Base-by-base conservation (phyloP, 768 basidiomycete species). In the Termitomyces sp. region DNA sequence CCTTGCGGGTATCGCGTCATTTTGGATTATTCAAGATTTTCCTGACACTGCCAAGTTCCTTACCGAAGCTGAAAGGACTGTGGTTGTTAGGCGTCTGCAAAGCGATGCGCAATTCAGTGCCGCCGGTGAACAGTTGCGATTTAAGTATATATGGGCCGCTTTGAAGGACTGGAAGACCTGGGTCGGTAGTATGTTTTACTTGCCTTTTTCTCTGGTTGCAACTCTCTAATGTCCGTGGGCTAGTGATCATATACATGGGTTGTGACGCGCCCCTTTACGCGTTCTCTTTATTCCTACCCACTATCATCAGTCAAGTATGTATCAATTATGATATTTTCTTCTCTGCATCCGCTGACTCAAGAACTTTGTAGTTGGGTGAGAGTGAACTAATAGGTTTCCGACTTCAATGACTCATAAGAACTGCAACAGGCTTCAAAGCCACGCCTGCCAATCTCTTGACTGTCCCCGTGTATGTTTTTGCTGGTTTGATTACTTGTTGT, bases 21-120 rank as follows among this genome's bases (percentile, higher is more conserved):
- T 84, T 72, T 91, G 80, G 78, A 82, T 91, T 64, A 82, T 91
- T 57, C 84, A 89, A 63, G 90, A 91, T 66, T 92, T 91, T 70
- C 89, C 90, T 3, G 88, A 91, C 62, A 88, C 83, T 1, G 89
- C 89, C 27, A 86, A 79, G 61, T 91, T 91, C 73, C 74, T 92
- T 6, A 79, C 77, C n/a, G 85, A 88, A 61, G 78, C 73, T 3
- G 89, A 91, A 69, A 76, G 86, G 30, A 83, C 82, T 8, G 74
- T 85, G 19, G 78, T 89, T 51, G 76, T 90, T 52, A 78, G 83
- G 23, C 75, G 87, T 19, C 73, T 91, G 35, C 85, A 90, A 65
- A 64, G 69, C 12, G 86, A 89, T 64, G 77, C 83, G 59, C 84
- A 88, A 65, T 85, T 84, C 69, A 88, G 84, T 65, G 88, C 88